A percentile compares a stretch with the other conserved stretches of the same genome.
Conservation (phyloP, 2,329 filamentous ascomycete species). For the Cryphonectria carpinicola region DNA sequence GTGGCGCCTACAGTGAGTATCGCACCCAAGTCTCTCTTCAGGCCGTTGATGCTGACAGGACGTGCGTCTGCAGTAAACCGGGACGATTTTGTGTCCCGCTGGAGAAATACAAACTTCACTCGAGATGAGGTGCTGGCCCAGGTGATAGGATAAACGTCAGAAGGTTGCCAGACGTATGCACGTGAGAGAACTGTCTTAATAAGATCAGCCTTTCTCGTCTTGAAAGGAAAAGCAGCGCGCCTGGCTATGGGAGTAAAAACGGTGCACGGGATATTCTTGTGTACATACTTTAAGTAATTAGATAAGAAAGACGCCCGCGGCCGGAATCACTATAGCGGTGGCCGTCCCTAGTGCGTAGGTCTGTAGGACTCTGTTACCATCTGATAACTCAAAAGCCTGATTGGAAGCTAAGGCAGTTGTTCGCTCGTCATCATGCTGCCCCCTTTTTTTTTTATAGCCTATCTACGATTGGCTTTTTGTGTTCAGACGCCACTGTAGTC, state of each 20-base stretch:
- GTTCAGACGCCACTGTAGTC: not conserved
- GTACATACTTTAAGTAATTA: not conserved
- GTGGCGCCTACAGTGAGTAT: constrained; percentile 83
- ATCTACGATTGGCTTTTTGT: constrained; percentile 9
- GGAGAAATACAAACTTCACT: constrained; percentile 70
- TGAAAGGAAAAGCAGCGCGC: not conserved
- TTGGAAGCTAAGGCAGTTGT: not conserved
- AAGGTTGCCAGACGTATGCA: constrained; percentile 49
- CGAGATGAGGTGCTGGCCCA: constrained; percentile 48
- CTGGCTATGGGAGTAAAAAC: not conserved
- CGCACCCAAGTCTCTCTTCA: not conserved
- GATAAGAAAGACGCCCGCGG: not conserved
- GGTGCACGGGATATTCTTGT: not conserved
- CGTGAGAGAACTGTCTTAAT: not conserved
- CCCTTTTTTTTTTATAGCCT: constrained; percentile 17
- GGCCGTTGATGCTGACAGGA: constrained; percentile 26
- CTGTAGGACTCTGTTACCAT: not conserved
- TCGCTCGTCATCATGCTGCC: constrained; percentile 12
- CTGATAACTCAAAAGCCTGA: not conserved
- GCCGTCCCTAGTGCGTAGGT: not conserved
- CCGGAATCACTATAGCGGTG: not conserved
- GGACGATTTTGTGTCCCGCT: constrained; percentile 80
- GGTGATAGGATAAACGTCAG: constrained; percentile 35
- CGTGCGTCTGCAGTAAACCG: constrained; percentile 62
- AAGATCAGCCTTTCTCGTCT: not conserved